A percentile compares a stretch with the other conserved stretches of the same genome.
phyloP scores from a whole-genome alignment of 768 basidiomycete genomes.

The Ramaria rubella region DNA sequence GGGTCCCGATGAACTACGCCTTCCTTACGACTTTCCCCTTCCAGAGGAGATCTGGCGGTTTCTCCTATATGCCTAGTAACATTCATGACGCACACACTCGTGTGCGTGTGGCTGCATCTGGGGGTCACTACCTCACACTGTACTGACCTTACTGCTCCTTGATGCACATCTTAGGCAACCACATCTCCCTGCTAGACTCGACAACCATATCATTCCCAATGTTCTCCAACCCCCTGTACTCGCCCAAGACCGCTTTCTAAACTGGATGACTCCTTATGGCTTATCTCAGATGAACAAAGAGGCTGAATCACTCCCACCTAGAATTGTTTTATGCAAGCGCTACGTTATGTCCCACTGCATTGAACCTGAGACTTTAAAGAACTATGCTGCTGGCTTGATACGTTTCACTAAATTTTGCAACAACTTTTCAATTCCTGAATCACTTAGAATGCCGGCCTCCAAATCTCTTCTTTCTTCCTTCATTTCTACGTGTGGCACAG shows the following conservation, averaged over 20 bases:
- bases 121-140: background rate
- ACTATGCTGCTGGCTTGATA: slow-evolving; percentile 28
- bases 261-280: background rate
- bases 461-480: slow-evolving; percentile 26
- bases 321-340: background rate
- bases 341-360: background rate
- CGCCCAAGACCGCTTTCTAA: background rate
- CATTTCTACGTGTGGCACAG: slow-evolving; percentile 15
- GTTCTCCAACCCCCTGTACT: background rate
- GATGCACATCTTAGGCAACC: background rate
- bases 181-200: background rate
- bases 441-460: slow-evolving; percentile 24
- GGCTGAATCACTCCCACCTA: background rate
- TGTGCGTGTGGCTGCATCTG: too few relatives aligned
- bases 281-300: background rate
- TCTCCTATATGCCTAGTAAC: background rate
- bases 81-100: too few relatives aligned
- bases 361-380: background rate
- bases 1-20: too few relatives aligned
- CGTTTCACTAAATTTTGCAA: slow-evolving; percentile 35
- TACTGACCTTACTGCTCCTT: background rate
- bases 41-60: background rate
- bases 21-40: background rate
- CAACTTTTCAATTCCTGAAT: slow-evolving; percentile 26
- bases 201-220: background rate